Percentiles rank a stretch among this genome's conserved stretches.
These are phyloP conservation scores for Colletotrichum costaricense DNA, from an alignment of 2,329 filamentous ascomycete genomes.

Conservation along the genomic window DNA sequence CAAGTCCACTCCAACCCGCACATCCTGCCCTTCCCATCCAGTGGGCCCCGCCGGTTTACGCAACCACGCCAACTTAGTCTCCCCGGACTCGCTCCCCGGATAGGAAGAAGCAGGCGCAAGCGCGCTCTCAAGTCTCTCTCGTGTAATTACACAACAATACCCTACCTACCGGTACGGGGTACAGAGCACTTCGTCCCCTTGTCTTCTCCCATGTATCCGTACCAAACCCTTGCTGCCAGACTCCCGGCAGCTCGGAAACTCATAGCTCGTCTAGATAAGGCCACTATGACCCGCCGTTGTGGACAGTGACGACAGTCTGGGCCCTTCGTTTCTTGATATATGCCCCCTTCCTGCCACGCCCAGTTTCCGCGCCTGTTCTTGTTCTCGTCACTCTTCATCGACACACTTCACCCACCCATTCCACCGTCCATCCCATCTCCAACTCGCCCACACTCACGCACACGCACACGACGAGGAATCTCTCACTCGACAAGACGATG, in stretches of 20 bases:
- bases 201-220: too few species aligned
- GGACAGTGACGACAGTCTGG: constrained; percentile 21
- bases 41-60: constrained; percentile 13
- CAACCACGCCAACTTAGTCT: constrained; percentile 13
- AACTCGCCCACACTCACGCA: too few species aligned
- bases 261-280: constrained; percentile 15
- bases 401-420: not conserved
- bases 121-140: constrained; percentile 4
- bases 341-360: not conserved
- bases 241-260: constrained; percentile 21
- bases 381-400: not conserved
- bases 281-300: constrained; percentile 17
- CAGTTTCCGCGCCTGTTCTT: not conserved
- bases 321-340: constrained; percentile 6
- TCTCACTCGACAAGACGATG: constrained; percentile 14
- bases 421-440: not conserved
- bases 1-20: constrained; percentile 6
- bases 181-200: too few species aligned
- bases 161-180: too few species aligned
- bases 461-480: constrained; percentile 9
- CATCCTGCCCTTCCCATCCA: not conserved
- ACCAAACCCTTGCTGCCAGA: constrained; percentile 3
- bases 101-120: constrained; percentile 20
- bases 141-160: not conserved
- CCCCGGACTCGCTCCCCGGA: not conserved